phyloP scores from a whole-genome alignment of 2,329 filamentous ascomycete species.

The Akanthomyces muscarius region DNA sequence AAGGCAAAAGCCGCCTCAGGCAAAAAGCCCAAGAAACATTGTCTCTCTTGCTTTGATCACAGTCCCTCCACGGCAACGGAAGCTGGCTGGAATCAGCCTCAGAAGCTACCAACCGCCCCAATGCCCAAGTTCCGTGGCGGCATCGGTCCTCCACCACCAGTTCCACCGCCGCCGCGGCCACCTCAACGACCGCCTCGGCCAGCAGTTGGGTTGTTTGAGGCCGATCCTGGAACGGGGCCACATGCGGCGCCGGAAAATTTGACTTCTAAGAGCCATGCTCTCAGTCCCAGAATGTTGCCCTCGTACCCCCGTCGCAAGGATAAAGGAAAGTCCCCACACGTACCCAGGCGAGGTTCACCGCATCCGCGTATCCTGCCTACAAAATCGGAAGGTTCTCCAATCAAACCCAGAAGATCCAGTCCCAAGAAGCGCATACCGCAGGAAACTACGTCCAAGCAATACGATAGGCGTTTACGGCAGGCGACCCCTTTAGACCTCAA shows the following conservation, averaged over 20 bases:
- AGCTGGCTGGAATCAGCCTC: conserved; percentile 25
- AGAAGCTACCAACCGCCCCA: conserved; percentile 12
- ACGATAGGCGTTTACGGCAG: neutral
- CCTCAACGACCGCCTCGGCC: conserved; percentile 18
- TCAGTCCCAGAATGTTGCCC: conserved; percentile 17
- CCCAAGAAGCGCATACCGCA: conserved; percentile 6
- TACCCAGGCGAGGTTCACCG: neutral
- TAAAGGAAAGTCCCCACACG: neutral
- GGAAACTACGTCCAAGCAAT: conserved; percentile 11
- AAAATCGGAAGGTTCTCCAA: neutral
- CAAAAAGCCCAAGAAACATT: conserved; percentile 20
- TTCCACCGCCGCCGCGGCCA: conserved; percentile 13
- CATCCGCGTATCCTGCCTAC: neutral
- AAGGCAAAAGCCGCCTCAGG: conserved; percentile 14
- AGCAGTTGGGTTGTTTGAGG: conserved; percentile 10
- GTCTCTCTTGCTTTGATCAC: conserved; percentile 29
- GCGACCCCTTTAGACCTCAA: neutral
- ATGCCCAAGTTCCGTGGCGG: conserved; percentile 7
- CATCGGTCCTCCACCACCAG: conserved; percentile 10
- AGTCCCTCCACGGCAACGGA: conserved; percentile 25
- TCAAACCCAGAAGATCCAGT: neutral
- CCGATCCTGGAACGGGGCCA: neutral
- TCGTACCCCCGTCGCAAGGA: neutral
- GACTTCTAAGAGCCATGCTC: conserved; percentile 10
- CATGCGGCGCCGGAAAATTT: neutral